Evolutionary conservation across 2,329 filamentous ascomycete species (phyloP).

Genomic region (Celoporthe dispersa): DNA sequence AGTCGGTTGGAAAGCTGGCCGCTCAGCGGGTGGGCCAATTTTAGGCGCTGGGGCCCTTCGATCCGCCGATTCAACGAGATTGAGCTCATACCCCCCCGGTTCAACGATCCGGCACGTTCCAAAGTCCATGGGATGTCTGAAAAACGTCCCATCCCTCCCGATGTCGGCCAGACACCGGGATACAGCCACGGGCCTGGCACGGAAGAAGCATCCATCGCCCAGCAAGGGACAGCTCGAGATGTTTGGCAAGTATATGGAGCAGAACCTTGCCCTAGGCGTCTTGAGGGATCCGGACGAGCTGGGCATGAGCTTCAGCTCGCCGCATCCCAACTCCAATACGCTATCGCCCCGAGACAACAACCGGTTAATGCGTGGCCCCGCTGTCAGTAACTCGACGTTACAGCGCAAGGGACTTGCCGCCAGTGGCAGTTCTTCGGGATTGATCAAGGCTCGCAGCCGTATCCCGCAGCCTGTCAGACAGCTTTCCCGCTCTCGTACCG

Average conservation of each 20-base stretch:
- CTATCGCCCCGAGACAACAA: constrained; percentile 39
- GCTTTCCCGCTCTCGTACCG: constrained; percentile 22
- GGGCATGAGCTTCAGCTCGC: constrained; percentile 30
- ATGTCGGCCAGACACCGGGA: constrained; percentile 4
- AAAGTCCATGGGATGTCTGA: constrained; percentile 22
- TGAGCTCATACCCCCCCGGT: constrained; percentile 27
- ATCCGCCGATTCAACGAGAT: constrained; percentile 16
- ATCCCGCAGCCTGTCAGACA: constrained; percentile 33
- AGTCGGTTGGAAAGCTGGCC: not conserved
- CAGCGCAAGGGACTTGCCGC: constrained; percentile 12
- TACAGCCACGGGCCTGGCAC: not conserved
- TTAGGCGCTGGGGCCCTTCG: not conserved
- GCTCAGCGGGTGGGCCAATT: not conserved
- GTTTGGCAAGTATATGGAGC: constrained; percentile 34
- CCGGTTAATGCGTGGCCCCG: constrained; percentile 30
- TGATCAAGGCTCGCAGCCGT: constrained; percentile 27
- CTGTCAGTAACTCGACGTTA: constrained; percentile 13
- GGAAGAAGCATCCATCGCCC: constrained; percentile 52
- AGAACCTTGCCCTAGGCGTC: constrained; percentile 19
- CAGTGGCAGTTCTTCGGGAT: constrained; percentile 11
- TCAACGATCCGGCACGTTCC: constrained; percentile 32
- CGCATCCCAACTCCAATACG: not conserved
- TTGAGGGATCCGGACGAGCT: constrained; percentile 38
- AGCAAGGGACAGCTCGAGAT: constrained; percentile 46
- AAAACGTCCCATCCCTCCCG: constrained; percentile 21